Percentiles rank a stretch among this genome's conserved stretches.
Evolutionary conservation across 768 basidiomycete species (phyloP).

Genomic region (Galerina marginata): DNA sequence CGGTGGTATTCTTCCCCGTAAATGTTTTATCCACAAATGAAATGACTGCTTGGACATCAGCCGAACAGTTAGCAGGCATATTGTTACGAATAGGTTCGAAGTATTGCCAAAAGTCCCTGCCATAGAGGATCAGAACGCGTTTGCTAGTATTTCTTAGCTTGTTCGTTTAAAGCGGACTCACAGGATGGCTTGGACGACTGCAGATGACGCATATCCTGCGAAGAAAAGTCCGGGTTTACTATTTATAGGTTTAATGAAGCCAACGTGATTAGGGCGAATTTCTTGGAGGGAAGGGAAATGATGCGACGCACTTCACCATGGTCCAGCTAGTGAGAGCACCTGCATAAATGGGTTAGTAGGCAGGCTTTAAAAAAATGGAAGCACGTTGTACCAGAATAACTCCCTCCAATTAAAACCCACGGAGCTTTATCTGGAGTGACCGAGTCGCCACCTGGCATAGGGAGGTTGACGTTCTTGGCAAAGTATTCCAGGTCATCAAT

Average conservation of each 20-base stretch:
- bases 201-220: slow-evolving; percentile 72
- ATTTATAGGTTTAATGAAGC: slow-evolving; percentile 6
- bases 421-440: slow-evolving; percentile 60
- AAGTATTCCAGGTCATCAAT: slow-evolving; percentile 78
- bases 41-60: slow-evolving; percentile 70
- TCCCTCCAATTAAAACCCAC: slow-evolving; percentile 57
- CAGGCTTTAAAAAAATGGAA: background rate
- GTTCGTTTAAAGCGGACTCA: slow-evolving; percentile 25
- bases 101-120: slow-evolving; percentile 70
- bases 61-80: slow-evolving; percentile 77
- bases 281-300: background rate
- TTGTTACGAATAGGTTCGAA: slow-evolving; percentile 72
- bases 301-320: slow-evolving; percentile 62
- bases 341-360: slow-evolving; percentile 7
- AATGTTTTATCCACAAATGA: slow-evolving; percentile 65
- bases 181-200: slow-evolving; percentile 66
- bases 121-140: background rate
- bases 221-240: slow-evolving; percentile 69
- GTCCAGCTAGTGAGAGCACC: slow-evolving; percentile 63
- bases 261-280: background rate
- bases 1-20: slow-evolving; percentile 43
- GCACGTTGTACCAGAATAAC: slow-evolving; percentile 45
- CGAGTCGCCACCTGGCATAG: slow-evolving; percentile 68
- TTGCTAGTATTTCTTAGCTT: background rate
- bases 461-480: slow-evolving; percentile 65